Evolutionary conservation across 805 yeast species (phyloP), one percentile per base, ranked within the genome.

Genomic region (Kazachstania africana): DNA sequence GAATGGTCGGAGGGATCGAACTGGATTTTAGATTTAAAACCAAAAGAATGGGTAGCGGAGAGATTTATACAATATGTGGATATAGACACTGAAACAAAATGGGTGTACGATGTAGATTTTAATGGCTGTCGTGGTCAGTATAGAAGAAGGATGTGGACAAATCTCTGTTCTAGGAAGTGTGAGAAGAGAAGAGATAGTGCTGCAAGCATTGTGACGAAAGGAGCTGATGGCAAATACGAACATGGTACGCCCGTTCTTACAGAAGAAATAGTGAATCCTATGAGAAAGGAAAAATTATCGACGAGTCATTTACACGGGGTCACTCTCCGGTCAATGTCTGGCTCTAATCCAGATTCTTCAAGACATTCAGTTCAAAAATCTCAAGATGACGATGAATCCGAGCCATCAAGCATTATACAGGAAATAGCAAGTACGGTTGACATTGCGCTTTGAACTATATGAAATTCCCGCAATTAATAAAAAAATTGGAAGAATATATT

Each of bases 71-170:
- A 70, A 35, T 54, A 71, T 27, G 72, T 78, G 12, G 65, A 62
- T 14, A 62, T 80, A 14, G 93, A 83, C 55, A 60, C 69, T 18
- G 85, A 75, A 34, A 80, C 78, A 25, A 83, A 83, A 53, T 83
- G 94, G 94, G 88, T 81, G 13, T 83, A 83, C 50, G 94, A 83
- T 51, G 48, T 53, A 24, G 49, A 50, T 27, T 28, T 49, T 6
- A 59, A 52, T 24, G 50, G 53, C 4, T 41, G 43, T 8, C 46
- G 55, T 24, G 56, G 55, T 4, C 42, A 55, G 26, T 68, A 61
- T 45, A 61, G 87, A 42, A 62, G 88, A 47, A 62, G 88, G 45
- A 63, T 84, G 50, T 78, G 87, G 87, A 56, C 70, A 3, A 55
- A 82, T 32, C 38, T 44, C 6, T 61, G 60, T 19, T 40, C 44